These are phyloP conservation scores for Ophiostoma tasmaniense DNA, from an alignment of 2,329 filamentous ascomycete genomes.

Conservation along the genomic window DNA sequence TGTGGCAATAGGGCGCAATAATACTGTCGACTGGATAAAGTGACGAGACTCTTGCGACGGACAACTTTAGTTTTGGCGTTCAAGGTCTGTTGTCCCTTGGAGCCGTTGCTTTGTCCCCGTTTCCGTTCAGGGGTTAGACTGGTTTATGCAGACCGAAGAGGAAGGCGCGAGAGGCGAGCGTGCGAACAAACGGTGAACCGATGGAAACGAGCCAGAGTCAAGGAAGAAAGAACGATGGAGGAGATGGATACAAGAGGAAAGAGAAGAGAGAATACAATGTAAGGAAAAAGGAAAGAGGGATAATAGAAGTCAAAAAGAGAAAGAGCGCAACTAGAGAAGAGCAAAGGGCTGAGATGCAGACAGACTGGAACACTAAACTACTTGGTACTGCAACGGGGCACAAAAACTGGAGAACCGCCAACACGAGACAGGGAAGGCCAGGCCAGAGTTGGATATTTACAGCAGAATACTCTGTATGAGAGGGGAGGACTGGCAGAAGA, in stretches of 20 bases:
- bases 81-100: not conserved
- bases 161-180: not conserved
- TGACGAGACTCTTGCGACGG: not conserved
- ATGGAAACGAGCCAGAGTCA: not conserved
- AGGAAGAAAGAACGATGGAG: not conserved
- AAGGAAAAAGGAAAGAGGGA: not conserved
- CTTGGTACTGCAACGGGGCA: not conserved
- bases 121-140: slow-evolving; percentile 4
- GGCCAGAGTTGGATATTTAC: not conserved
- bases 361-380: not conserved
- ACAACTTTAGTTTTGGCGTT: no score
- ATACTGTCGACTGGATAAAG: not conserved
- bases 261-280: not conserved
- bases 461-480: not conserved
- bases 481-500: not conserved
- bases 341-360: not conserved
- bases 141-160: slow-evolving; percentile 1
- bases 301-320: not conserved
- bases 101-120: not conserved
- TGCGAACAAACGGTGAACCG: not conserved
- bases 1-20: not conserved
- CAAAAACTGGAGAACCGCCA: not conserved
- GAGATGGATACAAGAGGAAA: not conserved
- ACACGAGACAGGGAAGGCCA: not conserved
- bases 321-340: not conserved